Base-by-base conservation (phyloP, 176 grass and related monocot genomes). In the Bromus sterilis region DNA sequence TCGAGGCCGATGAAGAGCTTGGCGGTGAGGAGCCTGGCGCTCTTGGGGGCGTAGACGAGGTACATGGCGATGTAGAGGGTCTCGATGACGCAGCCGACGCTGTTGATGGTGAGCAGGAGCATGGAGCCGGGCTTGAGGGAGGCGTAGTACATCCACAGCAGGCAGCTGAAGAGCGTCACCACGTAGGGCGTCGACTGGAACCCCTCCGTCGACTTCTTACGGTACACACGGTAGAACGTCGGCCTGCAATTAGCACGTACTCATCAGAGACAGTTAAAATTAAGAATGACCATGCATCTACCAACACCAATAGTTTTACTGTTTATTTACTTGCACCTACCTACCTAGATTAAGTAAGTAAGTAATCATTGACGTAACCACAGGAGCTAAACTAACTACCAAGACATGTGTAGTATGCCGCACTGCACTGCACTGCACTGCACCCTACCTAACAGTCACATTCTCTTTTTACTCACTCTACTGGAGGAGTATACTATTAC, bases 91-190 rank as follows among this genome's bases (percentile, higher is more conserved):
- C 92, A 92, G 11, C 95, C 95, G 1, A 94, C 41, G 74, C 80
- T 85, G 57, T 97, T 94, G 88, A 97, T 92, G 80, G 92, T 92
- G 24, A 97, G 35, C 11, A 97, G 87, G 15, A 97, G 87, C 77
- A 20, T 71, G 18, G 89, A 28, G 39, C 93, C 84, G 58, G 92
- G 67, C 79, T 98, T 98, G 51, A 94, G 10, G 40, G 91, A 48
- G 12, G 92, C 95, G 76, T 98, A 98, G 76, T 83, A 89, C 75
- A 94, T 94, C 95, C 95, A 98, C 32, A 98, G 76, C 92, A 87
- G 87, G 66, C 90, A 89, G 67, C 95, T 94, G 88, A 98, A 94
- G 34, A 98, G 85, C 9, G 92, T 87, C 58, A 98, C 95, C 16
- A 98, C 42, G 75, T 98, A 98, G 4, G 95, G 95, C 26, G 91